A percentile compares a stretch with the other conserved stretches of the same genome.
Conservation (phyloP, 2,329 filamentous ascomycete genomes). For the Curvularia sp. region DNA sequence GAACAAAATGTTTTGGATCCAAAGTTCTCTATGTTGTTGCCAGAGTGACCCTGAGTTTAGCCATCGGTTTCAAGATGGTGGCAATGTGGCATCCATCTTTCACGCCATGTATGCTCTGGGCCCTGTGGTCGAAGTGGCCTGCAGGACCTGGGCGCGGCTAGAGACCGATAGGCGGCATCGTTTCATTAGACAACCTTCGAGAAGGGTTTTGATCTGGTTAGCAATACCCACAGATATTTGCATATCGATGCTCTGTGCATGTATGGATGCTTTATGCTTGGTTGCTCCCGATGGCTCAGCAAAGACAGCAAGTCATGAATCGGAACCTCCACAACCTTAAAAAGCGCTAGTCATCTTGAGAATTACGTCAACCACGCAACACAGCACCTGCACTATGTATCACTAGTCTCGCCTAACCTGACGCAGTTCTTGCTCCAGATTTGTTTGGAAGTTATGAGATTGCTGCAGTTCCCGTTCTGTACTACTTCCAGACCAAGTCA, state of each 20-base stretch:
- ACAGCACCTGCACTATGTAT: conserved; percentile 37
- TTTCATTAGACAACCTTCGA: not conserved
- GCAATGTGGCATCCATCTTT: not conserved
- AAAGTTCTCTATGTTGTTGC: not conserved
- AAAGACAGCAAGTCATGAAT: not conserved
- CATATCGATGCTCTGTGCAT: not conserved
- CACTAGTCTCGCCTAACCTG: conserved; percentile 49
- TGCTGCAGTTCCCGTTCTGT: conserved; percentile 48
- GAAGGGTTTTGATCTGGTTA: not conserved
- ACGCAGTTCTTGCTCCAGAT: conserved; percentile 48
- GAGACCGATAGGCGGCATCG: not conserved
- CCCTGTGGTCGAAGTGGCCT: not conserved
- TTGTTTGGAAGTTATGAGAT: conserved; percentile 49
- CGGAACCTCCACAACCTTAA: not conserved
- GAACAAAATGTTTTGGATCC: not conserved
- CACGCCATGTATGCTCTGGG: not conserved
- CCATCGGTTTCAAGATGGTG: not conserved
- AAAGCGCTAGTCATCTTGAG: not conserved
- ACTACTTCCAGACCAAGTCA: conserved; percentile 50
- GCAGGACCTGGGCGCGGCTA: not conserved
- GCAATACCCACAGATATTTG: not conserved
- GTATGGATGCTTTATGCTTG: not conserved
- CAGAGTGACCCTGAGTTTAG: not conserved
- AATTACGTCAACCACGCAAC: not conserved
- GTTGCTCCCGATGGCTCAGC: not conserved